Evolutionary conservation across 805 yeast genomes (phyloP).

Genomic region (Scheffersomyces lignosus): DNA sequence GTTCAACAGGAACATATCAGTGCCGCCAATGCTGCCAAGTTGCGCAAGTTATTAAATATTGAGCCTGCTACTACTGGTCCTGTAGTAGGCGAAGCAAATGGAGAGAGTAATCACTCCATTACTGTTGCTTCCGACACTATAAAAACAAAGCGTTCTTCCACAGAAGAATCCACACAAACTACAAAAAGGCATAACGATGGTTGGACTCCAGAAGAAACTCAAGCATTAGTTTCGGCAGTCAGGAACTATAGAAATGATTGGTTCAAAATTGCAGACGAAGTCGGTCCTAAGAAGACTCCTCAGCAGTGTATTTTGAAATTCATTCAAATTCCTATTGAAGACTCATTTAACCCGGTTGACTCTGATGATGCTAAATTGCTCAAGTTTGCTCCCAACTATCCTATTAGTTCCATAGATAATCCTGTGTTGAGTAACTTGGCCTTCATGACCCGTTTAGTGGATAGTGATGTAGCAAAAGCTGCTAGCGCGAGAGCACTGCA

Average conservation of each 20-base stretch:
- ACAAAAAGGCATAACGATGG: slow-evolving; percentile 33
- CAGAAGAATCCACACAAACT: slow-evolving; percentile 11
- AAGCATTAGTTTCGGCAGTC: slow-evolving; percentile 60
- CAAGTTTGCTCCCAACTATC: slow-evolving; percentile 79
- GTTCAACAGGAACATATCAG: slow-evolving; percentile 55
- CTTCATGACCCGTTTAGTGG: slow-evolving; percentile 81
- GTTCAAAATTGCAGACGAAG: slow-evolving; percentile 68
- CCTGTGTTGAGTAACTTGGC: slow-evolving; percentile 94
- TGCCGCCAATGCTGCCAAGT: slow-evolving; percentile 37
- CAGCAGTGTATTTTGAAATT: slow-evolving; percentile 82
- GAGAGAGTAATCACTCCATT: neutral
- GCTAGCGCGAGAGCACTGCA: slow-evolving; percentile 68
- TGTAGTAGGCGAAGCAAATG: slow-evolving; percentile 2
- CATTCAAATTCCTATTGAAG: slow-evolving; percentile 79
- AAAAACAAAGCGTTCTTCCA: neutral
- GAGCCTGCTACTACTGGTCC: slow-evolving; percentile 6
- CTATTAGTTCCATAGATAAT: slow-evolving; percentile 82
- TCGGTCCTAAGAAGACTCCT: slow-evolving; percentile 64
- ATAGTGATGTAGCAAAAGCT: slow-evolving; percentile 80
- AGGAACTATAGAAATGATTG: slow-evolving; percentile 70
- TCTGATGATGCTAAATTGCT: slow-evolving; percentile 65
- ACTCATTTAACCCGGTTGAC: slow-evolving; percentile 42
- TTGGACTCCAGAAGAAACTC: slow-evolving; percentile 71
- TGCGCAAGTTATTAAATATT: slow-evolving; percentile 27
- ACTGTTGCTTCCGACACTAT: neutral